These are phyloP conservation scores for Herpotrichia juniperi DNA, from an alignment of 2,329 filamentous ascomycete species.

Conservation along the genomic window DNA sequence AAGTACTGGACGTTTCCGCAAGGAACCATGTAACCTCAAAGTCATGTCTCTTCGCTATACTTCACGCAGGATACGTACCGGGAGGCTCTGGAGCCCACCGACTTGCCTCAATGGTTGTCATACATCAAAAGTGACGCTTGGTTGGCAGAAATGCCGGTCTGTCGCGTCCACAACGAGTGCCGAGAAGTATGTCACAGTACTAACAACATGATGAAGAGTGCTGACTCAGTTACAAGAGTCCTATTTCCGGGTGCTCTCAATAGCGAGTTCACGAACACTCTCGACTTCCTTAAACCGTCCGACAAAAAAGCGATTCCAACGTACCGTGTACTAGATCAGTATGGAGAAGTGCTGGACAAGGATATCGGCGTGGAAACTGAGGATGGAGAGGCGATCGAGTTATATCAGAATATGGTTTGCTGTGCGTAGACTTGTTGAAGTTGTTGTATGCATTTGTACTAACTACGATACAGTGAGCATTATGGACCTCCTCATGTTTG, in stretches of 20 bases:
- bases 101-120: conserved; percentile 21
- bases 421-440: conserved; percentile 42
- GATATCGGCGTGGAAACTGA: conserved; percentile 70
- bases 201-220: neutral
- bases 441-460: neutral
- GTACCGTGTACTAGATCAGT: conserved; percentile 88
- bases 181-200: conserved; percentile 58
- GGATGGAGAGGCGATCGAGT: conserved; percentile 63
- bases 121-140: conserved; percentile 14
- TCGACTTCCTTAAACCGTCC: conserved; percentile 78
- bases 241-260: conserved; percentile 93
- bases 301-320: conserved; percentile 81
- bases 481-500: conserved; percentile 98
- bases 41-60: conserved; percentile 43
- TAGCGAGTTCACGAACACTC: conserved; percentile 83
- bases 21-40: conserved; percentile 27
- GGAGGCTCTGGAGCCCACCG: conserved; percentile 18
- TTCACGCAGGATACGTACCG: conserved; percentile 29
- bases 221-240: conserved; percentile 49
- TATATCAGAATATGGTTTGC: conserved; percentile 70
- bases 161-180: conserved; percentile 65
- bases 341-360: conserved; percentile 81
- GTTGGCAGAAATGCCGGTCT: conserved; percentile 56
- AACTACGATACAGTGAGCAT: conserved; percentile 63
- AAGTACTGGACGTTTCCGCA: conserved; percentile 24